These are phyloP conservation scores for Fusarium anthophilum DNA, from an alignment of 2,329 filamentous ascomycete genomes.

Conservation along the genomic window DNA sequence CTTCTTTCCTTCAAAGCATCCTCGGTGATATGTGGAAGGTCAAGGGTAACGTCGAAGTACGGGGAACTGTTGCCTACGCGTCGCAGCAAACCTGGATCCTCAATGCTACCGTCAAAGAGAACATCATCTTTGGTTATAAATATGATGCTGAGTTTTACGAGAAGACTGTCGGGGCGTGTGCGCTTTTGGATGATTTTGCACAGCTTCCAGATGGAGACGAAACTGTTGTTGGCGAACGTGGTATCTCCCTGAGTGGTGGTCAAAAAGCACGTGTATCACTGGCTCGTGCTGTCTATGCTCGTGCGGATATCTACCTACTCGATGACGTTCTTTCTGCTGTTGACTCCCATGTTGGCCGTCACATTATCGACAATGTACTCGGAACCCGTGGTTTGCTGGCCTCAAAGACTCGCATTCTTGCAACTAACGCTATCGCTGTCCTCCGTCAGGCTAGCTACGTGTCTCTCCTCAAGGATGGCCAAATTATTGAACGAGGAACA, in stretches of 20 bases:
- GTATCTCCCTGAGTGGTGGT: slow-evolving; percentile 94
- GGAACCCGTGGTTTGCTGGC: slow-evolving; percentile 83
- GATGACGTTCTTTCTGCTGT: slow-evolving; percentile 96
- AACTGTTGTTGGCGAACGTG: slow-evolving; percentile 95
- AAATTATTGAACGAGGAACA: slow-evolving; percentile 86
- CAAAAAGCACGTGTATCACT: slow-evolving; percentile 95
- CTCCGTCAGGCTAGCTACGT: slow-evolving; percentile 91
- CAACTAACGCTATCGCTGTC: slow-evolving; percentile 94
- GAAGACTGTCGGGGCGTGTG: slow-evolving; percentile 89
- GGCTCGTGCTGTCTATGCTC: slow-evolving; percentile 92
- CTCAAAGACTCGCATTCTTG: slow-evolving; percentile 89
- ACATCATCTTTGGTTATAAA: slow-evolving; percentile 94
- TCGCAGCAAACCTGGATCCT: slow-evolving; percentile 96
- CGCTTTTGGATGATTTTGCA: slow-evolving; percentile 87
- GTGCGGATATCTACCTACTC: slow-evolving; percentile 94
- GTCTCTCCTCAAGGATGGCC: slow-evolving; percentile 82
- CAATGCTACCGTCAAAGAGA: slow-evolving; percentile 97
- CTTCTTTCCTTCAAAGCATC: slow-evolving; percentile 87
- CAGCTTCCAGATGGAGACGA: slow-evolving; percentile 95
- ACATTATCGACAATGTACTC: slow-evolving; percentile 94
- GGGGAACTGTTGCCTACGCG: slow-evolving; percentile 88
- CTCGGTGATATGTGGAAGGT: slow-evolving; percentile 93
- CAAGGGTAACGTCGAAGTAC: slow-evolving; percentile 82
- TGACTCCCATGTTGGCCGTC: slow-evolving; percentile 96
- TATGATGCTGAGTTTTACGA: slow-evolving; percentile 96